A percentile compares a stretch with the other conserved stretches of the same genome.
Conservation (phyloP, 176 grass and related monocot genomes). For the Cymbopogon citratus region DNA sequence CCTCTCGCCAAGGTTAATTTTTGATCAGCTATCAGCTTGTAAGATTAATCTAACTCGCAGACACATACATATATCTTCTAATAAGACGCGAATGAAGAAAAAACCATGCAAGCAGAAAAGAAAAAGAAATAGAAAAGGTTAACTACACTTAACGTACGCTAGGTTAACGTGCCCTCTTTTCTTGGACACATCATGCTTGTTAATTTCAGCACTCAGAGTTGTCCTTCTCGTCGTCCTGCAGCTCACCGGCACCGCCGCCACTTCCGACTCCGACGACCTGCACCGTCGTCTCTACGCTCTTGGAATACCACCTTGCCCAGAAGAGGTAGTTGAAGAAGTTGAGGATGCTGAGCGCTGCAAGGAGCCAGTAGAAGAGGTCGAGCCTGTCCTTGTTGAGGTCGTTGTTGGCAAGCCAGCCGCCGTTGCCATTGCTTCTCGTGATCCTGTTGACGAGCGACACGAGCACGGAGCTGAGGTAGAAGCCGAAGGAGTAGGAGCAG, state of each 20-base stretch:
- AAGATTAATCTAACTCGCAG: slow-evolving; percentile 18
- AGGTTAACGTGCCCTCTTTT: background rate
- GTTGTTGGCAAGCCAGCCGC: slow-evolving; percentile 79
- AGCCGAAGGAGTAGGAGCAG: slow-evolving; percentile 95
- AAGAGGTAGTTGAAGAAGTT: slow-evolving; percentile 90
- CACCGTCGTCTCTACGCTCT: slow-evolving; percentile 41
- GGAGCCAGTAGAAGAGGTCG: slow-evolving; percentile 86
- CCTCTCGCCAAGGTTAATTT: slow-evolving; percentile 7
- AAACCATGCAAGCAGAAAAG: background rate
- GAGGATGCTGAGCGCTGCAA: slow-evolving; percentile 59
- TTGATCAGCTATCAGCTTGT: background rate
- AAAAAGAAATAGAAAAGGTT: background rate
- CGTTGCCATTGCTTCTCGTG: background rate
- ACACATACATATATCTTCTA: background rate
- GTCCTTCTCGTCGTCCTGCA: slow-evolving; percentile 25
- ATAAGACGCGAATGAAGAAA: background rate
- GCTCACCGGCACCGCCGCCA: background rate
- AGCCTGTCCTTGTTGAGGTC: slow-evolving; percentile 89
- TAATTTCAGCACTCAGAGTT: background rate
- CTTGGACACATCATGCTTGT: background rate
- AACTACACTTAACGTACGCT: slow-evolving; percentile 13
- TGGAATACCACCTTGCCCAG: slow-evolving; percentile 78
- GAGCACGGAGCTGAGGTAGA: slow-evolving; percentile 87
- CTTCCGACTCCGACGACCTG: slow-evolving; percentile 32
- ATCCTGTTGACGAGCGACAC: slow-evolving; percentile 68